Conservation (phyloP, 1,284 basidiomycete genomes). For the Tylopilus sp. region DNA sequence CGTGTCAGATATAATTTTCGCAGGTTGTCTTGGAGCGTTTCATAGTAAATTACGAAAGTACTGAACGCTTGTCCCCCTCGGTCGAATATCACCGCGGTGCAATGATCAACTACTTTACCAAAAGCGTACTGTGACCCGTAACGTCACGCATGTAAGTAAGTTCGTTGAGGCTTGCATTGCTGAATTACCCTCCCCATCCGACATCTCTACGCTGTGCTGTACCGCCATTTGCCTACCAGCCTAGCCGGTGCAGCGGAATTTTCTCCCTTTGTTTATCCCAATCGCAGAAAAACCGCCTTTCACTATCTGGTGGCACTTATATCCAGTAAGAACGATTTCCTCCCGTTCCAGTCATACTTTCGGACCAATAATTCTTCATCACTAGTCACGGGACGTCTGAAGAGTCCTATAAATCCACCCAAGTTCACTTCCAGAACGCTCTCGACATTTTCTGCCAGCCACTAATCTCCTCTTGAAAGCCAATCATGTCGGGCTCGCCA, state of each 20-base stretch:
- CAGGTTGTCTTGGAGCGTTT: not conserved
- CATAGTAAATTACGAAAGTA: not conserved
- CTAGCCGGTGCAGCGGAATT: constrained; percentile 6
- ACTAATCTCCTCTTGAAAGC: constrained; percentile 9
- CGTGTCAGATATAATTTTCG: not conserved
- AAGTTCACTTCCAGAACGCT: constrained; percentile 4
- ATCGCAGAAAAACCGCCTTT: constrained; percentile 10
- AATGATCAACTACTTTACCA: constrained; percentile 35
- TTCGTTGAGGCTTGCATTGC: constrained; percentile 32
- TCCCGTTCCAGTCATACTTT: constrained; percentile 6
- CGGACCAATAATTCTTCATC: constrained; percentile 11
- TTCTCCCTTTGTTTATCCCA: constrained; percentile 14
- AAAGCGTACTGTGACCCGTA: constrained; percentile 32
- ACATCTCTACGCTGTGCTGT: constrained; percentile 18
- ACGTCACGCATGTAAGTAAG: constrained; percentile 37
- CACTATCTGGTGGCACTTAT: constrained; percentile 5
- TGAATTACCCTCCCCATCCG: constrained; percentile 28
- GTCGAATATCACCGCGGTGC: constrained; percentile 20
- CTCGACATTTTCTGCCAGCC: constrained; percentile 23
- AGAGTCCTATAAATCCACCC: constrained; percentile 7
- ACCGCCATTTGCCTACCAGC: constrained; percentile 11
- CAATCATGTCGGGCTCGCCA: constrained; percentile 35
- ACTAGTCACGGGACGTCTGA: constrained; percentile 3
- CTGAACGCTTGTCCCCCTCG: not conserved
- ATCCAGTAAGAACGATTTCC: constrained; percentile 15